phyloP scores from a whole-genome alignment of 805 yeast species.

The Hanseniaspora lachancei region DNA sequence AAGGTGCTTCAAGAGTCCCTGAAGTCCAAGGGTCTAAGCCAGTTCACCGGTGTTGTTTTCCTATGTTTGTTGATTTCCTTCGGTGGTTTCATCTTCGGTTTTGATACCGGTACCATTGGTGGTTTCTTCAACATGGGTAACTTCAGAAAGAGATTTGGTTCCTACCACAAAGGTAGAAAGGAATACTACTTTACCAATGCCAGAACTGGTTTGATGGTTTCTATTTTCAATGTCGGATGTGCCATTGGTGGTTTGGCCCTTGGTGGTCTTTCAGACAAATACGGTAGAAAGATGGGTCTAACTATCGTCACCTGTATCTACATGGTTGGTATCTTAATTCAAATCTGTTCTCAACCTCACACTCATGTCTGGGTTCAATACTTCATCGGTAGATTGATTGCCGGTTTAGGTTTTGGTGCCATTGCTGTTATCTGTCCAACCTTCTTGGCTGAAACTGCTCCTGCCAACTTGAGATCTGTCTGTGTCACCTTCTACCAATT shows the following conservation, averaged over 20 bases:
- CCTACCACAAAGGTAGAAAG: constrained; percentile 28
- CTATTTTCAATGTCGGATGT: constrained; percentile 56
- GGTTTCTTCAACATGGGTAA: constrained; percentile 58
- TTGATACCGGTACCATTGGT: constrained; percentile 68
- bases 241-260: constrained; percentile 53
- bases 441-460: constrained; percentile 48
- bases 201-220: constrained; percentile 40
- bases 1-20: constrained; percentile 12
- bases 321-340: constrained; percentile 48
- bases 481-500: constrained; percentile 50
- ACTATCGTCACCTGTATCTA: constrained; percentile 42
- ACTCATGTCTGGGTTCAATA: constrained; percentile 45
- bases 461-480: constrained; percentile 49
- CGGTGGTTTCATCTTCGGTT: constrained; percentile 62
- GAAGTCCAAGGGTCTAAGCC: constrained; percentile 17
- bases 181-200: constrained; percentile 31
- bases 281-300: constrained; percentile 49
- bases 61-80: constrained; percentile 37
- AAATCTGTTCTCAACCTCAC: constrained; percentile 35
- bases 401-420: constrained; percentile 65
- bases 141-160: constrained; percentile 42
- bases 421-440: constrained; percentile 62
- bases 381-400: constrained; percentile 52
- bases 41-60: constrained; percentile 19
- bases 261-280: constrained; percentile 42